These are phyloP conservation scores for Citrullus colocynthis DNA, from an alignment of 306 rosid species.

Conservation along the genomic window DNA sequence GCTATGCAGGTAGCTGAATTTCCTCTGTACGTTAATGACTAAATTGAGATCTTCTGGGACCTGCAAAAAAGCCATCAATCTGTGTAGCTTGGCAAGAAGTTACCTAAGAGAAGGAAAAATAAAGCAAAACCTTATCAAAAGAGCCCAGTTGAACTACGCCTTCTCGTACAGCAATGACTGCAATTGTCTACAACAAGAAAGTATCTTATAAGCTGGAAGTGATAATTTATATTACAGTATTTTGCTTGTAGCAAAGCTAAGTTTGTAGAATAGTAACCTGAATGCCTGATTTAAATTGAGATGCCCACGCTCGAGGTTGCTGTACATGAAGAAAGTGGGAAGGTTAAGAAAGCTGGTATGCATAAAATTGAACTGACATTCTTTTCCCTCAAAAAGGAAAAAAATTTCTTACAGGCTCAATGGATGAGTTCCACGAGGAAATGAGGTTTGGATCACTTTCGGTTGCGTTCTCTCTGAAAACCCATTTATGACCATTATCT, in stretches of 20 bases:
- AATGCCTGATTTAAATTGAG: constrained; percentile 78
- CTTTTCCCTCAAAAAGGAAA: background rate
- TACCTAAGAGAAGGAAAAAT: constrained; percentile 6
- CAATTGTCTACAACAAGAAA: constrained; percentile 46
- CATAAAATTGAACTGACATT: background rate
- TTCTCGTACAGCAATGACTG: constrained; percentile 66
- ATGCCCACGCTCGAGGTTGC: constrained; percentile 87
- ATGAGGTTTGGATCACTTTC: constrained; percentile 48
- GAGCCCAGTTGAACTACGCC: constrained; percentile 86
- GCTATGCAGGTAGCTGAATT: constrained; percentile 68
- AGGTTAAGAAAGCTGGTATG: background rate
- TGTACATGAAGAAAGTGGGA: constrained; percentile 12
- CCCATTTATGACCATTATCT: constrained; percentile 82
- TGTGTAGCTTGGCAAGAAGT: background rate
- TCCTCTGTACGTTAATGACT: constrained; percentile 61
- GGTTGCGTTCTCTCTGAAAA: constrained; percentile 43
- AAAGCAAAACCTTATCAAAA: constrained; percentile 41
- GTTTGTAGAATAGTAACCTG: constrained; percentile 42
- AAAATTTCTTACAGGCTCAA: constrained; percentile 42
- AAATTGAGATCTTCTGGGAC: constrained; percentile 57
- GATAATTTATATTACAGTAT: background rate
- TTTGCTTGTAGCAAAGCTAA: background rate
- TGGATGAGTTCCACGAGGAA: constrained; percentile 65
- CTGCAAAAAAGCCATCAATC: constrained; percentile 22
- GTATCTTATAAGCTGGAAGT: background rate